Percentiles rank a stretch among this genome's conserved stretches.
These are phyloP conservation scores for Vaccinium corymbosum DNA, from an alignment of 148 eudicot genomes.

Conservation along the genomic window DNA sequence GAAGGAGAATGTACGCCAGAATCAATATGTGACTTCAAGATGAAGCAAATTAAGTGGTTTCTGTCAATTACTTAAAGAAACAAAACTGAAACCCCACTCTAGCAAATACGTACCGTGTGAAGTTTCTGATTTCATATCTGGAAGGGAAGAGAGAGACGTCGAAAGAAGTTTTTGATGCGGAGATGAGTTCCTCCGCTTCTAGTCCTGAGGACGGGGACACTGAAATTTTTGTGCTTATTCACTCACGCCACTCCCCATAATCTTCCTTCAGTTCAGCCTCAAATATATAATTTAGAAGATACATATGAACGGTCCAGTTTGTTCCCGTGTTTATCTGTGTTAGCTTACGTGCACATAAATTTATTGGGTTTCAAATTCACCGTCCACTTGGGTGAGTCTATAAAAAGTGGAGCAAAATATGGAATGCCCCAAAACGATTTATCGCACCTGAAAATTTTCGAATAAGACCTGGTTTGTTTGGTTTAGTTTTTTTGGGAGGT, in stretches of 20 bases:
- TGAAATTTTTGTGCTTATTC: not conserved
- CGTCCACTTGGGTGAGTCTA: too few species aligned
- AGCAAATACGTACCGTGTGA: not conserved
- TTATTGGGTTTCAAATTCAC: too few species aligned
- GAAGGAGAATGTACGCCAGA: not conserved
- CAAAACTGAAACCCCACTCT: not conserved
- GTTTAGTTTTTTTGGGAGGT: too few species aligned
- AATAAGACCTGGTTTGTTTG: too few species aligned
- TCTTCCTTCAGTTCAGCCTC: not conserved
- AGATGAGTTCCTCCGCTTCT: not conserved
- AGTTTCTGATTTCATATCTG: not conserved
- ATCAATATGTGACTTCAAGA: not conserved
- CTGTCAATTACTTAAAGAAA: not conserved
- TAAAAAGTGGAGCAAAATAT: too few species aligned
- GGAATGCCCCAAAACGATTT: too few species aligned
- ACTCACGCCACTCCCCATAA: not conserved
- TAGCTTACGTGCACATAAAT: too few species aligned
- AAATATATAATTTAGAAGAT: not conserved
- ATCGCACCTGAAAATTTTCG: too few species aligned
- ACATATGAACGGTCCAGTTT: not conserved
- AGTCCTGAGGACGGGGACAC: not conserved
- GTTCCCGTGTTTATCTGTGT: too few species aligned
- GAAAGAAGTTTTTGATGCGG: not conserved
- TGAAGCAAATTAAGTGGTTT: not conserved
- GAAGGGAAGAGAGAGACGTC: not conserved